Evolutionary conservation across 2,329 filamentous ascomycete species (phyloP).

Genomic region (Juglanconis sp.): DNA sequence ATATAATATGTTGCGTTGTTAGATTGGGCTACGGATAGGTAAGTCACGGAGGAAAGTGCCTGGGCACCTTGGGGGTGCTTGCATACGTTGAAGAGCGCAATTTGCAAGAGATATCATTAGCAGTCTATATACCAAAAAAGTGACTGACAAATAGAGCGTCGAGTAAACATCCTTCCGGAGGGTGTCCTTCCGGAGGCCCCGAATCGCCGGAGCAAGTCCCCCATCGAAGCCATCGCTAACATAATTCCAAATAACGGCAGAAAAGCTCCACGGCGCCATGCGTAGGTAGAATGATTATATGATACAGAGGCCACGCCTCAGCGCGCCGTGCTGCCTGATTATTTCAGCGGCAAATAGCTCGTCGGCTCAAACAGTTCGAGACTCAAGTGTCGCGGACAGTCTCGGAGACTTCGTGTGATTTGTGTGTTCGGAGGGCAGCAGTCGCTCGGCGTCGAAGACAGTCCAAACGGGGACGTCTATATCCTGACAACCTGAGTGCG

Average conservation of each 20-base stretch:
- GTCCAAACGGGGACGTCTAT: neutral
- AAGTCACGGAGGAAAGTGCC: neutral
- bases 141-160: neutral
- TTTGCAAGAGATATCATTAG: neutral
- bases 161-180: neutral
- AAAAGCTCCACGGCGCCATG: neutral
- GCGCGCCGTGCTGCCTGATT: neutral
- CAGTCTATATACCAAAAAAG: neutral
- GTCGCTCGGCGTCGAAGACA: neutral
- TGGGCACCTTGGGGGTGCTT: neutral
- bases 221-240: neutral
- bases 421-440: neutral
- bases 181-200: neutral
- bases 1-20: too few species aligned
- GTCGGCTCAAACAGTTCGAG: neutral
- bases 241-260: neutral
- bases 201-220: neutral
- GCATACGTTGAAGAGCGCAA: neutral
- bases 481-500: constrained; percentile 84
- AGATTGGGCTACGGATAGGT: neutral
- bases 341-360: neutral
- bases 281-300: neutral
- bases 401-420: neutral
- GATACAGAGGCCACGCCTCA: neutral
- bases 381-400: too few species aligned